Base-by-base conservation (phyloP, 306 rosid genomes). In the Nissolia schottii region DNA sequence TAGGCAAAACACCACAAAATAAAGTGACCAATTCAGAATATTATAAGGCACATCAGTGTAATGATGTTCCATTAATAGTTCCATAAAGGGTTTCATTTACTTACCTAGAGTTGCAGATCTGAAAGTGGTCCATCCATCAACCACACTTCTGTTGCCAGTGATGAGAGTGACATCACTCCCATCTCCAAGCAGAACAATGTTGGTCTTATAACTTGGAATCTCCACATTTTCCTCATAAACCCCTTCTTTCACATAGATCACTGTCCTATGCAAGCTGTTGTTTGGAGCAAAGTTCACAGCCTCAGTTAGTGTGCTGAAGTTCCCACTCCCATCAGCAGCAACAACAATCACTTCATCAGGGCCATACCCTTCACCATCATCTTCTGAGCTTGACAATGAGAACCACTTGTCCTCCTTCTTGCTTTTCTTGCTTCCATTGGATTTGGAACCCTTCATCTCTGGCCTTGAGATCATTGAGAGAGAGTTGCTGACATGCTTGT, bases 101-200 rank as follows among this genome's bases (percentile, higher is more conserved):
- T 28, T 85, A 89, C 96, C 97, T 12, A 89, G 56, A 45, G 96
- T 91, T 64, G 92, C 96, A 75, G 96, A 91, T 77, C 92, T 83
- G 88, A 84, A 91, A 38, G 91, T 82, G 81, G 96, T 89, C 97
- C 96, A 89, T 15, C 86, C 87, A 68, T 78, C 88, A 35, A 1
- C 77, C 0, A 34, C 72, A 62, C 87, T 91, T 73, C 96, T 85
- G 71, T 41, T 67, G 5, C 89, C 89, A 32, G 89, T 84, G 16
- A 91, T 76, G 80, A 85, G 0, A 54, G 97, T 91, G 67, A 50
- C 76, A 71, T 82, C 85, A 6, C 81, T 89, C 72, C 97, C 96
- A 77, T 91, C 97, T 35, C 97, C 97, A 49, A 89, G 79, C 61
- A 91, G 74, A 79, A 87, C 84, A 74, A 89, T 67, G 73, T 91